phyloP scores from a whole-genome alignment of 2,329 filamentous ascomycete genomes.

The Exophiala xenobiotica region DNA sequence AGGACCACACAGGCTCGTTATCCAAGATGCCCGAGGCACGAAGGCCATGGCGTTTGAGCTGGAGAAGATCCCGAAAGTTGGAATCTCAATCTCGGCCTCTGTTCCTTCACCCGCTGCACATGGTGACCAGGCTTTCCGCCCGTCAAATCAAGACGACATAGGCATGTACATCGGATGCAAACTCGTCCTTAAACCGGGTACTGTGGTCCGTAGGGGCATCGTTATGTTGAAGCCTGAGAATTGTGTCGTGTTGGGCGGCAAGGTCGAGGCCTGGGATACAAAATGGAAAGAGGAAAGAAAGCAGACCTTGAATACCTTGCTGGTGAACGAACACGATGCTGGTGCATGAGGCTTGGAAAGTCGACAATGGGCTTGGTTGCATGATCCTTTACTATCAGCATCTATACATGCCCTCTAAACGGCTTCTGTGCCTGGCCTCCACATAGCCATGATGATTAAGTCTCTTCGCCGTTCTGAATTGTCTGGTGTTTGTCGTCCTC shows the following conservation, averaged over 20 bases:
- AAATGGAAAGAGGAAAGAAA: constrained; percentile 73
- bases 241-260: constrained; percentile 78
- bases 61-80: constrained; percentile 62
- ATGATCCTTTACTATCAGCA: too few relatives aligned
- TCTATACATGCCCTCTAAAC: constrained; percentile 34
- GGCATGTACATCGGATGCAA: constrained; percentile 78
- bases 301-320: constrained; percentile 62
- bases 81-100: constrained; percentile 40
- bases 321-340: constrained; percentile 31
- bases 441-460: not conserved
- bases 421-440: too few relatives aligned
- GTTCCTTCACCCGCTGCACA: constrained; percentile 4
- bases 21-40: constrained; percentile 75
- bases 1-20: constrained; percentile 73
- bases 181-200: constrained; percentile 65
- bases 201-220: constrained; percentile 70
- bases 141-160: constrained; percentile 28
- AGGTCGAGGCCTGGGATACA: constrained; percentile 76
- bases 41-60: constrained; percentile 74
- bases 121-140: not conserved
- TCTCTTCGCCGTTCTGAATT: not conserved
- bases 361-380: too few relatives aligned
- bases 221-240: constrained; percentile 71
- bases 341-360: too few relatives aligned
- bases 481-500: not conserved